Evolutionary conservation across 2,329 filamentous ascomycete genomes (phyloP).

Genomic region (Epichloe scottii): DNA sequence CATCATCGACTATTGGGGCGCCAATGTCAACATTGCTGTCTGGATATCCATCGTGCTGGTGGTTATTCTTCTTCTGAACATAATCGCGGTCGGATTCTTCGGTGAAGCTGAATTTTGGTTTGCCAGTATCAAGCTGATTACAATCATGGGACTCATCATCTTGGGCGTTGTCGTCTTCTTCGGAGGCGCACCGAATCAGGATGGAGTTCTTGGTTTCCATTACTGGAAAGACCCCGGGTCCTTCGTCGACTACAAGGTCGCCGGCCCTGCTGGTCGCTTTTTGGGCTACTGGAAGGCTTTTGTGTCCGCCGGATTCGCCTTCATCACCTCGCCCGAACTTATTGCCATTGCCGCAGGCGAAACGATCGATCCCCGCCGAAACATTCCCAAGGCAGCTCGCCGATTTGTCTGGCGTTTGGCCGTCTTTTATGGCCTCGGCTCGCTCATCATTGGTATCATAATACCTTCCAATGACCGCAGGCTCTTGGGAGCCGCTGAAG

Average conservation of each 20-base stretch:
- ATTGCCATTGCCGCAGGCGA: conserved; percentile 53
- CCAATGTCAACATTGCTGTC: conserved; percentile 36
- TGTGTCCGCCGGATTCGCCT: conserved; percentile 47
- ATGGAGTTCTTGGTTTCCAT: conserved; percentile 31
- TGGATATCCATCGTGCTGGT: conserved; percentile 48
- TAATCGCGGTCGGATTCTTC: conserved; percentile 43
- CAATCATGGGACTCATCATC: conserved; percentile 45
- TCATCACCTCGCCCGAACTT: conserved; percentile 51
- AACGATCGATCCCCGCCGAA: conserved; percentile 49
- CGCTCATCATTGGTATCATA: conserved; percentile 48
- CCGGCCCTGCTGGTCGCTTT: conserved; percentile 38
- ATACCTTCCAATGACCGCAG: conserved; percentile 52
- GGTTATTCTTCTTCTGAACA: conserved; percentile 42
- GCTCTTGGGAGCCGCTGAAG: conserved; percentile 34
- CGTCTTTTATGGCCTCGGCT: conserved; percentile 51
- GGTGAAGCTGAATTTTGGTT: conserved; percentile 53
- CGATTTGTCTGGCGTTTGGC: conserved; percentile 50
- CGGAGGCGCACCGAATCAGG: conserved; percentile 38
- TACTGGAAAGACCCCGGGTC: conserved; percentile 28
- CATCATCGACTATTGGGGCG: conserved; percentile 48
- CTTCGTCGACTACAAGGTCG: conserved; percentile 34
- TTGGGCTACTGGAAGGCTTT: conserved; percentile 46
- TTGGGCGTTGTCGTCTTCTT: conserved; percentile 43
- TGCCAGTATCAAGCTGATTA: conserved; percentile 46
- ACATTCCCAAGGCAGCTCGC: conserved; percentile 52